These are phyloP conservation scores for Trifolium subterraneum DNA, from an alignment of 306 rosid genomes.

Conservation along the genomic window DNA sequence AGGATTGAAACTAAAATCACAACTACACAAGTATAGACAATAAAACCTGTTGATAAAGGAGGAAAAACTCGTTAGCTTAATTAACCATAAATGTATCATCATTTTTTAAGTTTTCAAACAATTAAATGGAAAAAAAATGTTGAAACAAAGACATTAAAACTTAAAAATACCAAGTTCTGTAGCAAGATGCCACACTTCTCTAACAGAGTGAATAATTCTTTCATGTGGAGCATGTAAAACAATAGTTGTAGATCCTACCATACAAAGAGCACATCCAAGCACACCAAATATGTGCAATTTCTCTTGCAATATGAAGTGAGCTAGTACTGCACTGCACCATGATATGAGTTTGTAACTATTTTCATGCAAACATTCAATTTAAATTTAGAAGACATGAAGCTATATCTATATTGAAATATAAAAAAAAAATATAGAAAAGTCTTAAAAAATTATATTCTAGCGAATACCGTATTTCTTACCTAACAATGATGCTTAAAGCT, in stretches of 20 bases:
- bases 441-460: background rate
- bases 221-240: constrained; percentile 95
- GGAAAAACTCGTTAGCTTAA: constrained; percentile 12
- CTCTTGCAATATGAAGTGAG: constrained; percentile 85
- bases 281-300: constrained; percentile 80
- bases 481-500: constrained; percentile 93
- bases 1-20: constrained; percentile 59
- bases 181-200: constrained; percentile 90
- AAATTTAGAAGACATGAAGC: background rate
- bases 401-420: background rate
- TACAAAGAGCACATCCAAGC: constrained; percentile 89
- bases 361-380: constrained; percentile 1
- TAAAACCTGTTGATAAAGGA: constrained; percentile 58
- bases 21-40: constrained; percentile 53
- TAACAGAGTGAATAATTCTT: constrained; percentile 73
- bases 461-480: constrained; percentile 53
- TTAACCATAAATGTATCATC: background rate
- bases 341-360: constrained; percentile 37
- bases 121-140: background rate
- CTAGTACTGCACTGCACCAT: constrained; percentile 87
- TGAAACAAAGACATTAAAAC: constrained; percentile 20
- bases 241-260: constrained; percentile 83
- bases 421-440: constrained; percentile 5
- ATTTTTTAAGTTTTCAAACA: background rate
- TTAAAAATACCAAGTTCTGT: constrained; percentile 76